Evolutionary conservation across 176 grass and related monocot genomes (phyloP).

Genomic region (Triticum monococcum): DNA sequence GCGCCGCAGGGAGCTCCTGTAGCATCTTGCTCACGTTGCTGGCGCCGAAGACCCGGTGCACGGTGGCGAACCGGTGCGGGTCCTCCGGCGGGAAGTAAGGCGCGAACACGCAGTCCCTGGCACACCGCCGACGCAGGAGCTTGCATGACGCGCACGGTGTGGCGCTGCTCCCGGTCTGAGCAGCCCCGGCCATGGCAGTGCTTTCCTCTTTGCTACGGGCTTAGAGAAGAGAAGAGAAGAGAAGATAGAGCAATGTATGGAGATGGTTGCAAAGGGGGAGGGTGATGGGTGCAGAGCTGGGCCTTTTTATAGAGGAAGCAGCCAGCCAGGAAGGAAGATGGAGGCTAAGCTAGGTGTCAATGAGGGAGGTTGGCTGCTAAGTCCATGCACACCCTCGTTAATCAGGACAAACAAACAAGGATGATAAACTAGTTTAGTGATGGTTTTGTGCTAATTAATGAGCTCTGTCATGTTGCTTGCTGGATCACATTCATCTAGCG

Average conservation of each 20-base stretch:
- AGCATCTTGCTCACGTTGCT: constrained; percentile 98
- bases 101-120: constrained; percentile 61
- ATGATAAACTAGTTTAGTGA: neutral
- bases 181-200: constrained; percentile 16
- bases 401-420: constrained; percentile 1
- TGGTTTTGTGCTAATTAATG: neutral
- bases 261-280: neutral
- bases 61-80: constrained; percentile 66
- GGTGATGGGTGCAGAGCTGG: neutral
- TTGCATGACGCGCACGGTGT: constrained; percentile 60
- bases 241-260: neutral
- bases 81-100: constrained; percentile 80
- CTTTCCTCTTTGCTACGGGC: neutral
- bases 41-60: constrained; percentile 83
- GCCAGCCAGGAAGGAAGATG: neutral
- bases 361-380: neutral
- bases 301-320: constrained; percentile 26
- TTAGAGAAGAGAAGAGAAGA: neutral
- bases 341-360: neutral
- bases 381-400: neutral
- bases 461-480: neutral
- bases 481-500: constrained; percentile 3
- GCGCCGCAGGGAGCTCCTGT: constrained; percentile 58
- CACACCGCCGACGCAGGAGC: constrained; percentile 61
- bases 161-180: neutral